These are phyloP conservation scores for Pseudovirgaria hyperparasitica DNA, from an alignment of 2,329 filamentous ascomycete genomes.

Conservation along the genomic window DNA sequence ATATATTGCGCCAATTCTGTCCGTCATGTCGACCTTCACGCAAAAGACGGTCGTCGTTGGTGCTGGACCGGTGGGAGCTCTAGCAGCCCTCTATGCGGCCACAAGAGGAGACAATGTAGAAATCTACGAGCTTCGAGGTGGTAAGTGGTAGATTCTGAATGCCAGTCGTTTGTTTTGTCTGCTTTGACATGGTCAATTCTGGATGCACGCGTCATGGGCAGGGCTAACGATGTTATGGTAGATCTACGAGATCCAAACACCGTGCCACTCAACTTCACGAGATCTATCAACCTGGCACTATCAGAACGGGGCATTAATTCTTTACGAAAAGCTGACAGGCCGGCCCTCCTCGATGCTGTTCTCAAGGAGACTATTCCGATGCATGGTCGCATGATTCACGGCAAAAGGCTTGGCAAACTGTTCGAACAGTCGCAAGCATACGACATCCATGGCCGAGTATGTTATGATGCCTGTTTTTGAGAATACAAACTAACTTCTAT, in stretches of 20 bases:
- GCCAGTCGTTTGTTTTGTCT: background rate
- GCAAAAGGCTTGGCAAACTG: constrained; percentile 51
- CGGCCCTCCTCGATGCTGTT: constrained; percentile 59
- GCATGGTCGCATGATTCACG: constrained; percentile 93
- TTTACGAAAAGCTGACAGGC: constrained; percentile 56
- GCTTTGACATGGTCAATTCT: no score
- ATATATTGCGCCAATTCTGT: background rate
- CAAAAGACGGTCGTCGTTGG: constrained; percentile 77
- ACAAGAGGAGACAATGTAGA: constrained; percentile 80
- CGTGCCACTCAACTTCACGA: constrained; percentile 84
- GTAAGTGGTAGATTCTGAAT: constrained; percentile 39
- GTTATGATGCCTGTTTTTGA: constrained; percentile 10
- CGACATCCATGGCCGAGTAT: constrained; percentile 73
- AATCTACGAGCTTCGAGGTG: constrained; percentile 83
- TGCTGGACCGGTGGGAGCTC: constrained; percentile 81
- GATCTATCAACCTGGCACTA: constrained; percentile 94
- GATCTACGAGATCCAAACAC: constrained; percentile 78
- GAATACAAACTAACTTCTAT: constrained; percentile 7
- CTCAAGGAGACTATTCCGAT: constrained; percentile 76
- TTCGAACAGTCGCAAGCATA: constrained; percentile 78
- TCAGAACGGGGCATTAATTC: constrained; percentile 91
- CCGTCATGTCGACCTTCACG: constrained; percentile 8
- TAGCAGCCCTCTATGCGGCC: constrained; percentile 88
- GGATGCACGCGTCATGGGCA: no score
- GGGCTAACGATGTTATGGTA: constrained; percentile 27